A percentile compares a stretch with the other conserved stretches of the same genome.
Conservation (phyloP, 1,284 basidiomycete genomes). For the Meripilus lineatus region DNA sequence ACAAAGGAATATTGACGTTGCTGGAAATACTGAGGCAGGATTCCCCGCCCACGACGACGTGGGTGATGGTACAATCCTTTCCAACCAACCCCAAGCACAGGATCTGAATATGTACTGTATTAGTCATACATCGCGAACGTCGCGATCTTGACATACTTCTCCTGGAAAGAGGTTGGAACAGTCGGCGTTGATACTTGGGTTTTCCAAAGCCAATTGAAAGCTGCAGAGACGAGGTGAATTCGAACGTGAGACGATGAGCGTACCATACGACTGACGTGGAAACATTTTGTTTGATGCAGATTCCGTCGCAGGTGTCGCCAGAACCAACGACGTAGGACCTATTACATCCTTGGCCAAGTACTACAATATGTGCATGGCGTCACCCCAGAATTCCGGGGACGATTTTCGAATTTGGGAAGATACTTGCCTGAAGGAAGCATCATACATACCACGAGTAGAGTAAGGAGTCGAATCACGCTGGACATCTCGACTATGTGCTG, state of each 20-base stretch:
- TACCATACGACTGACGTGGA: constrained; percentile 47
- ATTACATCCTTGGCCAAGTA: too few relatives aligned
- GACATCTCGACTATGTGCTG: too few relatives aligned
- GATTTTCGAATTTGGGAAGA: too few relatives aligned
- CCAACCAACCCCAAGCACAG: constrained; percentile 41
- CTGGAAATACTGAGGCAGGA: constrained; percentile 11
- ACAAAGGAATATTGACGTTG: constrained; percentile 6
- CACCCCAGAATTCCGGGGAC: too few relatives aligned
- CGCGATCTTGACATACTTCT: constrained; percentile 12
- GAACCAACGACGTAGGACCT: constrained; percentile 49
- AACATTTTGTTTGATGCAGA: constrained; percentile 53
- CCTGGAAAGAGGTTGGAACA: constrained; percentile 54
- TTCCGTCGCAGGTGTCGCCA: constrained; percentile 63
- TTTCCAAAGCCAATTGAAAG: constrained; percentile 66
- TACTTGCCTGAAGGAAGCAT: too few relatives aligned
- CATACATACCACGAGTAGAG: too few relatives aligned
- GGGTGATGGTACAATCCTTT: constrained; percentile 19
- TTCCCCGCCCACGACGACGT: constrained; percentile 34
- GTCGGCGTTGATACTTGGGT: constrained; percentile 36
- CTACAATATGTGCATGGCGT: too few relatives aligned
- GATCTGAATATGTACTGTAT: constrained; percentile 9
- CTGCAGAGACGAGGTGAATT: constrained; percentile 26
- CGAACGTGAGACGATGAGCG: neutral
- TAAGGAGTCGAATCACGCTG: too few relatives aligned
- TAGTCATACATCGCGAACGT: neutral